phyloP scores from a whole-genome alignment of 1,139 yeast species.

The Hansenula sp. region DNA sequence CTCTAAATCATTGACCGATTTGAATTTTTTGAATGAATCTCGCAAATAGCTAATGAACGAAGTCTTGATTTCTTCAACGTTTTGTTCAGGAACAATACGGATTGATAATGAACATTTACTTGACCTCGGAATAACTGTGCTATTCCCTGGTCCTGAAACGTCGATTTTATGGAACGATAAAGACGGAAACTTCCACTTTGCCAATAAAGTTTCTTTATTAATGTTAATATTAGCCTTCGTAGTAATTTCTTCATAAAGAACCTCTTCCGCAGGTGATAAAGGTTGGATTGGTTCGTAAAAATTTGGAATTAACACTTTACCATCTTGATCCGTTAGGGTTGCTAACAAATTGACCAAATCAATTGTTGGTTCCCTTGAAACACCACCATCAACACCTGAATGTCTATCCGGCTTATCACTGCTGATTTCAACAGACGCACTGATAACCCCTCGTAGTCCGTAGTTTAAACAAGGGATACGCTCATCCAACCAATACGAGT shows the following conservation, averaged over 20 bases:
- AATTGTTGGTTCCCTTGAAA: constrained; percentile 81
- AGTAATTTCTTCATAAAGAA: constrained; percentile 58
- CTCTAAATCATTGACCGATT: constrained; percentile 56
- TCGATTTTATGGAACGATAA: constrained; percentile 82
- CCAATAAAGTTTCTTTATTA: constrained; percentile 51
- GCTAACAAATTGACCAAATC: constrained; percentile 75
- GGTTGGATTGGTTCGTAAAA: constrained; percentile 67
- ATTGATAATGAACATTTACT: constrained; percentile 78
- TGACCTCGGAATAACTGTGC: constrained; percentile 82
- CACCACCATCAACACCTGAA: constrained; percentile 97
- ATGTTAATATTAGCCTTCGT: constrained; percentile 35
- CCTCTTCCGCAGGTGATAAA: constrained; percentile 51
- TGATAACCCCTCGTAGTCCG: constrained; percentile 88
- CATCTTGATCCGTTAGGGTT: constrained; percentile 53
- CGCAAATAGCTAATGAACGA: constrained; percentile 45
- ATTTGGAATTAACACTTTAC: constrained; percentile 61
- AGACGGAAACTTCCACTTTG: constrained; percentile 93
- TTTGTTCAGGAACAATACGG: constrained; percentile 88
- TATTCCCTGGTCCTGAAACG: constrained; percentile 88
- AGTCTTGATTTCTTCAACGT: constrained; percentile 51
- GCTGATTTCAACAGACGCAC: constrained; percentile 65
- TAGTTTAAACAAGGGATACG: constrained; percentile 86
- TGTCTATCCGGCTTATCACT: constrained; percentile 86
- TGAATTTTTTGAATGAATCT: constrained; percentile 40
- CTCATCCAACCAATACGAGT: constrained; percentile 93